phyloP scores from a whole-genome alignment of 2,329 filamentous ascomycete species.

The Zymoseptoria brevis region DNA sequence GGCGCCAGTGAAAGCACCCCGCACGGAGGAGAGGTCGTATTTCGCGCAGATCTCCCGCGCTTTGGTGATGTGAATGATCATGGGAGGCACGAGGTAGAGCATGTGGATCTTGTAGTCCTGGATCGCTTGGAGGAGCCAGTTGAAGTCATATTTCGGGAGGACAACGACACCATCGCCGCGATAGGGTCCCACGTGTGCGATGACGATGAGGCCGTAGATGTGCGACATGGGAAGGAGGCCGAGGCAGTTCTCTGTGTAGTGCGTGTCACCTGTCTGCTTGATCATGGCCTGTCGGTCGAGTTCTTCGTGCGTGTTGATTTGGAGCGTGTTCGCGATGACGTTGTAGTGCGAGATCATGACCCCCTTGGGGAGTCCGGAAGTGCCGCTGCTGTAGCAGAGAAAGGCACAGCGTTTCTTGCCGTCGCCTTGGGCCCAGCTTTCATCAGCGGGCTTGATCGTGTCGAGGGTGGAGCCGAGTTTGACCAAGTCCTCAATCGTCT shows the following conservation, averaged over 20 bases:
- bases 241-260: slow-evolving; percentile 48
- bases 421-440: slow-evolving; percentile 57
- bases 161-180: slow-evolving; percentile 67
- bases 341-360: slow-evolving; percentile 77
- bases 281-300: slow-evolving; percentile 30
- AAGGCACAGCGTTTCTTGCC: slow-evolving; percentile 63
- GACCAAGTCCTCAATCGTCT: slow-evolving; percentile 60
- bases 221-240: slow-evolving; percentile 75
- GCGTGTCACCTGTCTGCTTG: slow-evolving; percentile 15
- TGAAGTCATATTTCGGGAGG: slow-evolving; percentile 67
- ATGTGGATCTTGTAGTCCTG: slow-evolving; percentile 60
- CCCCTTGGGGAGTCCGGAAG: slow-evolving; percentile 64
- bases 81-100: slow-evolving; percentile 68
- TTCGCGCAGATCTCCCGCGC: slow-evolving; percentile 53
- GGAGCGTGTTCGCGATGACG: slow-evolving; percentile 67
- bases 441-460: slow-evolving; percentile 39
- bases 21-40: slow-evolving; percentile 64
- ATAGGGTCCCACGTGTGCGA: slow-evolving; percentile 58
- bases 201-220: slow-evolving; percentile 69
- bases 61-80: slow-evolving; percentile 68
- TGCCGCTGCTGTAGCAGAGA: slow-evolving; percentile 73
- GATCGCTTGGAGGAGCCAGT: slow-evolving; percentile 55
- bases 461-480: slow-evolving; percentile 50
- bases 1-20: slow-evolving; percentile 62
- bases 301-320: slow-evolving; percentile 49